phyloP scores from a whole-genome alignment of 441 rosid genomes.

The Pelargonium australe region DNA sequence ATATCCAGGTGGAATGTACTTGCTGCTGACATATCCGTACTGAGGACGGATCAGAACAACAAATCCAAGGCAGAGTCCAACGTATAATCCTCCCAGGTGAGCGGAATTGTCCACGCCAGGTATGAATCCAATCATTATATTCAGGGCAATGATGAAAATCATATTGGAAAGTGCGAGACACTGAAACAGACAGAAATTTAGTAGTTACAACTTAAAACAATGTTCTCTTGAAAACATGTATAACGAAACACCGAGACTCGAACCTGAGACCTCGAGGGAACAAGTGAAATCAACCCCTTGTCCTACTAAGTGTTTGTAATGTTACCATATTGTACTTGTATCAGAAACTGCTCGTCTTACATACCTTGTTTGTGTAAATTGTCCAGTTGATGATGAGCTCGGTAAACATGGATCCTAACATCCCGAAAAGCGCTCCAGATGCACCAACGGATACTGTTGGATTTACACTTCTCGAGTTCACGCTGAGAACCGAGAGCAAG shows the following conservation, averaged over 20 bases:
- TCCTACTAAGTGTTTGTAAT: too few relatives aligned
- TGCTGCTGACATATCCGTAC: slow-evolving; percentile 61
- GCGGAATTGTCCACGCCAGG: slow-evolving; percentile 77
- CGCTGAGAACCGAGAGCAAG: slow-evolving; percentile 48
- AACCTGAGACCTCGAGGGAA: too few relatives aligned
- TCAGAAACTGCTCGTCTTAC: too few relatives aligned
- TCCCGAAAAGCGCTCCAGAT: slow-evolving; percentile 79
- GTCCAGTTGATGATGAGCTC: slow-evolving; percentile 87
- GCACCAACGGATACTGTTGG: slow-evolving; percentile 62
- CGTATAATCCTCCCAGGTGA: slow-evolving; percentile 73
- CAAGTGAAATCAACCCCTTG: too few relatives aligned
- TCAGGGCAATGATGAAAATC: slow-evolving; percentile 46
- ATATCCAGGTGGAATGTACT: slow-evolving; percentile 58
- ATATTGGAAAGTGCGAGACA: slow-evolving; percentile 52
- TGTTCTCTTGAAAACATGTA: background rate
- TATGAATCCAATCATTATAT: slow-evolving; percentile 56
- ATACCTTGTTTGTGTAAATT: slow-evolving; percentile 69
- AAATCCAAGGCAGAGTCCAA: slow-evolving; percentile 73
- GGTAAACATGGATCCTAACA: slow-evolving; percentile 79
- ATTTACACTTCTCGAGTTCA: background rate
- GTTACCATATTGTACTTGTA: too few relatives aligned
- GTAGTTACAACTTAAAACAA: background rate
- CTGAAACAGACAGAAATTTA: slow-evolving; percentile 31
- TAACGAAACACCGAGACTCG: too few relatives aligned
- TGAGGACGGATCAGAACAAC: slow-evolving; percentile 73